Evolutionary conservation across 768 basidiomycete genomes (phyloP).

Genomic region (Suillus cothurnatus): DNA sequence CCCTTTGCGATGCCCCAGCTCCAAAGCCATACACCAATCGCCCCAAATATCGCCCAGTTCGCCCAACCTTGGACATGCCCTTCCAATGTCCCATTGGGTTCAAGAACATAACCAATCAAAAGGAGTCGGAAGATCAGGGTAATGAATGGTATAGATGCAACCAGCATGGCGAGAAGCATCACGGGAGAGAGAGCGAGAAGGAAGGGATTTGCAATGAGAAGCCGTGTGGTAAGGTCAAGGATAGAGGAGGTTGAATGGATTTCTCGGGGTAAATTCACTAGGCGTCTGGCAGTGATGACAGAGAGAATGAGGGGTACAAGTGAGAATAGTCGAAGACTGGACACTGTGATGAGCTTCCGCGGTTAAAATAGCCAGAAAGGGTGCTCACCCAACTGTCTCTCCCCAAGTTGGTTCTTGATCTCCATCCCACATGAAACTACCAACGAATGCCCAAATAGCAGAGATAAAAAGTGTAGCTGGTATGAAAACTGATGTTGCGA

Average conservation of each 20-base stretch:
- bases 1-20: constrained; percentile 81
- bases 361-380: constrained; percentile 15
- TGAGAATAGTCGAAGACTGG: constrained; percentile 75
- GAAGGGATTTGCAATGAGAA: constrained; percentile 73
- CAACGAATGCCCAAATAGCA: constrained; percentile 79
- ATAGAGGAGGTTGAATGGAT: constrained; percentile 66
- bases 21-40: constrained; percentile 65
- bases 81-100: constrained; percentile 45
- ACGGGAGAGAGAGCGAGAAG: constrained; percentile 74
- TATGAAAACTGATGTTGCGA: constrained; percentile 74
- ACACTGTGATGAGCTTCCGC: constrained; percentile 17
- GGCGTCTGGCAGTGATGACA: constrained; percentile 67
- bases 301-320: constrained; percentile 72
- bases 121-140: constrained; percentile 79
- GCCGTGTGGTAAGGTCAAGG: constrained; percentile 62
- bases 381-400: constrained; percentile 73
- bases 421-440: constrained; percentile 69
- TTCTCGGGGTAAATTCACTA: constrained; percentile 69
- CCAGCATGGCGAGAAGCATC: constrained; percentile 65
- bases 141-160: constrained; percentile 78
- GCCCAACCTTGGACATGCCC: constrained; percentile 66
- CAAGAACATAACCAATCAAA: constrained; percentile 61
- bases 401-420: constrained; percentile 72
- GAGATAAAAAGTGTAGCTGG: constrained; percentile 75
- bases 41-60: constrained; percentile 69